A percentile compares a stretch with the other conserved stretches of the same genome.
Conservation (phyloP, 495 filamentous ascomycete genomes). For the Talaromyces liani region DNA sequence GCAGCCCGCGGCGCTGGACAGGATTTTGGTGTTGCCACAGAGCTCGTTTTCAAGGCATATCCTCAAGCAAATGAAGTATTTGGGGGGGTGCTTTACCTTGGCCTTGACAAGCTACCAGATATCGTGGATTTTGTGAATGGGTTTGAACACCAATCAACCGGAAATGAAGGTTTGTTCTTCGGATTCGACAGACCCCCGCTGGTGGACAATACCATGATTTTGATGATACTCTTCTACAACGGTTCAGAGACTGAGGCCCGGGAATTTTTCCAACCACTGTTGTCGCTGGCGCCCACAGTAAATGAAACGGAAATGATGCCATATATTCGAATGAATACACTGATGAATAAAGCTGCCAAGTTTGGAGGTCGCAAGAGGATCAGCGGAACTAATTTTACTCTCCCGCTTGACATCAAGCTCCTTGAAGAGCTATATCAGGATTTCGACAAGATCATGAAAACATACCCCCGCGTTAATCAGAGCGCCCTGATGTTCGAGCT, state of each 20-base stretch:
- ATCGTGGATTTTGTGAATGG: slow-evolving; percentile 33
- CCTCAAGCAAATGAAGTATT: slow-evolving; percentile 29
- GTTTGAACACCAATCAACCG: slow-evolving; percentile 16
- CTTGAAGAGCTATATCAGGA: background rate
- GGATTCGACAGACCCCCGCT: slow-evolving; percentile 23
- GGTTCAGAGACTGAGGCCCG: slow-evolving; percentile 24
- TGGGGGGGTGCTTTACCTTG: slow-evolving; percentile 32
- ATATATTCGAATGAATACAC: slow-evolving; percentile 24
- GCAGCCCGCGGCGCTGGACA: slow-evolving; percentile 31
- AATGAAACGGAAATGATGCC: slow-evolving; percentile 18
- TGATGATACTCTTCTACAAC: slow-evolving; percentile 31
- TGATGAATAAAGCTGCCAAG: slow-evolving; percentile 13
- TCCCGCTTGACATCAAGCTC: background rate
- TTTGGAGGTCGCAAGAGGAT: slow-evolving; percentile 36
- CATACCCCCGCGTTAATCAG: background rate
- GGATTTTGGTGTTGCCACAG: slow-evolving; percentile 30
- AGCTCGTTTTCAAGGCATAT: slow-evolving; percentile 32
- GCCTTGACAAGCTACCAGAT: slow-evolving; percentile 22
- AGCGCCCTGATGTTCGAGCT: slow-evolving; percentile 24
- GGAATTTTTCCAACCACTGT: slow-evolving; percentile 20
- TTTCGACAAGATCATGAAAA: background rate
- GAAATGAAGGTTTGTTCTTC: slow-evolving; percentile 14
- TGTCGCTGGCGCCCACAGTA: slow-evolving; percentile 15
- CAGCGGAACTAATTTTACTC: slow-evolving; percentile 25
- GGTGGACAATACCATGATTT: slow-evolving; percentile 10